Evolutionary conservation across 2,329 filamentous ascomycete species (phyloP), one percentile per base, ranked within the genome.

Genomic region (Aquanectria penicillioides): DNA sequence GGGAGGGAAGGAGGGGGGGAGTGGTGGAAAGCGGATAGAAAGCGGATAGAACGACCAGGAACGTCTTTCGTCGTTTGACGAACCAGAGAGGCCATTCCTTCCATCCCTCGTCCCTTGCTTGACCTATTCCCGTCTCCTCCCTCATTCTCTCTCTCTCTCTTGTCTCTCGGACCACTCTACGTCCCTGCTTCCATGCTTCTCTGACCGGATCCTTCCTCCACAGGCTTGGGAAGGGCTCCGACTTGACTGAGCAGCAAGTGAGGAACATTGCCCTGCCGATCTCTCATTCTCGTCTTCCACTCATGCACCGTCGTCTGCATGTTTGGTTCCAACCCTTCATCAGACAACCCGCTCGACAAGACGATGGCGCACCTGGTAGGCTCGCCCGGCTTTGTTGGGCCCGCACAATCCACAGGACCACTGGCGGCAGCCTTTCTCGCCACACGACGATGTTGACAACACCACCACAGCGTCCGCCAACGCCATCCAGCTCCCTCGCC

Each of bases 371-470:
- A 53, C 33, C 28, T 47, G 38, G 40, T 29, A 20, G 20, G 49
- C 49, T 52, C 28, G 26, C 34, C 43, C 28, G 38, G 29, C 33
- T 44, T 29, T 23, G 40, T 22, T 48, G 22, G 41, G 48, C 48
- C 48, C 28, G 36, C 47, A 36, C 40, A 47, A 58, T 36, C 48
- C 22, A 36, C 48, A 47, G 18, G 38, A 43, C 49, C 29, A 37
- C 26, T 31, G 29, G 7, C 49, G 28, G 28, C 40, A 47, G 48
- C 48, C 48, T 38, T 37, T 37, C 36, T 52, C 29, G 55, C 55
- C 55, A 58, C 55, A 41, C 55, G 15, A 52, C 25, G n/a, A n/a
- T n/a, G 26, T 36, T 15, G 44, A 49, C 52, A 23, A 49, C 36
- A 47, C 43, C 34, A 41, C 52, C 41, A 34, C 25, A 17, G 26